phyloP scores from a whole-genome alignment of 169 alveolate species.

The Plasmodium falciparum region DNA sequence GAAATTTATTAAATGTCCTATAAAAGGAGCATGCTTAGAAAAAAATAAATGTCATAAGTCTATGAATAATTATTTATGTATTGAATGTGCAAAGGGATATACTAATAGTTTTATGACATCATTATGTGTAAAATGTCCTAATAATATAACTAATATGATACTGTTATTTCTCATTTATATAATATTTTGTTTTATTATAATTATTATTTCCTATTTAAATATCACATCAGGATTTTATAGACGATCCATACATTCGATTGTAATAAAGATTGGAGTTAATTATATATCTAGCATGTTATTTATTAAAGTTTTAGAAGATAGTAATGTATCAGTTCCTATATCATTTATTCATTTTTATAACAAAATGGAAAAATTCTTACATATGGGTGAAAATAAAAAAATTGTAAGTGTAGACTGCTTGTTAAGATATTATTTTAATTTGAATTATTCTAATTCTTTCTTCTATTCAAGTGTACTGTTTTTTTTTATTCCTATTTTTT shows the following conservation, averaged over 20 bases:
- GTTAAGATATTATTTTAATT: slow-evolving; percentile 79
- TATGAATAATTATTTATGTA: slow-evolving; percentile 88
- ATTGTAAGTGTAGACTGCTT: slow-evolving; percentile 86
- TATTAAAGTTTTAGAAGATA: slow-evolving; percentile 81
- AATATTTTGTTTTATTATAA: slow-evolving; percentile 82
- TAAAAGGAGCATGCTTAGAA: slow-evolving; percentile 85
- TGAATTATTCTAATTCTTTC: slow-evolving; percentile 85
- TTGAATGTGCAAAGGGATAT: slow-evolving; percentile 87
- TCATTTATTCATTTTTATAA: slow-evolving; percentile 65
- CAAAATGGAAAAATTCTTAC: slow-evolving; percentile 34
- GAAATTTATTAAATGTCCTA: slow-evolving; percentile 89
- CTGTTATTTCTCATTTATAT: slow-evolving; percentile 78
- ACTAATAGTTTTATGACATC: slow-evolving; percentile 86
- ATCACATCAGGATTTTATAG: slow-evolving; percentile 90
- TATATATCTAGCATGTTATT: slow-evolving; percentile 86
- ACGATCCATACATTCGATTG: slow-evolving; percentile 90
- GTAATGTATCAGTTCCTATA: slow-evolving; percentile 78
- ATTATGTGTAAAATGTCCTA: slow-evolving; percentile 86
- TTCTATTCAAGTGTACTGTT: slow-evolving; percentile 84
- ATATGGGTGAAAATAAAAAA: slow-evolving; percentile 46
- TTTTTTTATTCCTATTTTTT: slow-evolving; percentile 81
- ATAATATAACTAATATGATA: slow-evolving; percentile 71
- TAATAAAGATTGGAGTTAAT: slow-evolving; percentile 89
- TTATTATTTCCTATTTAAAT: slow-evolving; percentile 88
- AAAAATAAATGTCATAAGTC: slow-evolving; percentile 83